Evolutionary conservation across 2,329 filamentous ascomycete genomes (phyloP).

Genomic region (Penicillium sp.): DNA sequence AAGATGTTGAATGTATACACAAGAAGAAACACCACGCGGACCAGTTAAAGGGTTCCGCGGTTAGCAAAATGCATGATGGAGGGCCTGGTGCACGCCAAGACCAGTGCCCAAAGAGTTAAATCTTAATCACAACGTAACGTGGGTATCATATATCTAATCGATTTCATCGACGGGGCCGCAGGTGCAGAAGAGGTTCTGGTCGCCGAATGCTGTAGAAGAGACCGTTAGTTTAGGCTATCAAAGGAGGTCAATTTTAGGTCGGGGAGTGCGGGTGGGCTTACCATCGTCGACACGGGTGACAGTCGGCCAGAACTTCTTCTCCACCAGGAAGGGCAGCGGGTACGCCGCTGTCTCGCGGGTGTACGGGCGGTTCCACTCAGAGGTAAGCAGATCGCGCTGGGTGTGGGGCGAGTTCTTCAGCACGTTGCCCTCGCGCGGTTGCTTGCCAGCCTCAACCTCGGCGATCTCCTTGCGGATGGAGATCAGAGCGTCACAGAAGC

Average conservation of each 20-base stretch:
- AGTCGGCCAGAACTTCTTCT: conserved; percentile 98
- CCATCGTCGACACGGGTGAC: conserved; percentile 86
- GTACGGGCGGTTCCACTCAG: conserved; percentile 83
- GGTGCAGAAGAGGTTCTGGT: conserved; percentile 92
- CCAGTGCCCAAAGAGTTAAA: conserved; percentile 7
- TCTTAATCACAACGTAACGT: conserved; percentile 28
- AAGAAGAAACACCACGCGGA: conserved; percentile 11
- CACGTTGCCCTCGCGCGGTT: conserved; percentile 75
- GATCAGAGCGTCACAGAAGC: conserved; percentile 88
- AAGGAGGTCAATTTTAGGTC: too few relatives aligned
- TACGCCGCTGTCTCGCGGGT: conserved; percentile 82
- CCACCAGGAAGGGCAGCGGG: conserved; percentile 75
- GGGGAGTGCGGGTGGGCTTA: conserved; percentile 48
- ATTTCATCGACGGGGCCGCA: conserved; percentile 77
- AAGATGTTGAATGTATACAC: conserved; percentile 38
- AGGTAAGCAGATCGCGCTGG: conserved; percentile 73
- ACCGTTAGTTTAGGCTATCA: conserved; percentile 26
- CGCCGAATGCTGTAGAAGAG: conserved; percentile 69
- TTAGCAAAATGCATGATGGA: not conserved
- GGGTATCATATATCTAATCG: conserved; percentile 45
- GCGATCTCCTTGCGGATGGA: conserved; percentile 83
- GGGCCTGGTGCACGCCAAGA: not conserved
- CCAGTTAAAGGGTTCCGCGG: conserved; percentile 10
- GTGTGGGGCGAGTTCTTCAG: conserved; percentile 89
- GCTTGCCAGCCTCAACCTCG: conserved; percentile 76